A percentile compares a stretch with the other conserved stretches of the same genome.
Conservation (phyloP, 306 rosid species). For the Purshia tridentata region DNA sequence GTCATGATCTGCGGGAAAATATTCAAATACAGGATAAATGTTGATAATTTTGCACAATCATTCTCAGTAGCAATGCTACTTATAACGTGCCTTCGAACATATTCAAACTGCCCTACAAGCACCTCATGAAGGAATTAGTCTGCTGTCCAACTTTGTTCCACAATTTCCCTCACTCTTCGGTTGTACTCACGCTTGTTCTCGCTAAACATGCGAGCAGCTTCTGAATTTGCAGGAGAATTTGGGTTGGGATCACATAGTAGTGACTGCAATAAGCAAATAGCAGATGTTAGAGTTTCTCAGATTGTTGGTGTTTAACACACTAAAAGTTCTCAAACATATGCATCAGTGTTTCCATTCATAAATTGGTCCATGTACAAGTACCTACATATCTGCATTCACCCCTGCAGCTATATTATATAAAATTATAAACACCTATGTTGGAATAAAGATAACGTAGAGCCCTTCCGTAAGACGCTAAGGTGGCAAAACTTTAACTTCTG, state of each 20-base stretch:
- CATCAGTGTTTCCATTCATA: not conserved
- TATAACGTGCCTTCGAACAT: constrained; percentile 32
- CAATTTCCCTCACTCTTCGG: constrained; percentile 78
- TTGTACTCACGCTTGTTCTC: constrained; percentile 95
- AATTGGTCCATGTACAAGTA: not conserved
- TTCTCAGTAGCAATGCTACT: constrained; percentile 32
- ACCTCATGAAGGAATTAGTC: constrained; percentile 40
- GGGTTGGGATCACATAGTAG: constrained; percentile 96
- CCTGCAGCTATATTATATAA: not conserved
- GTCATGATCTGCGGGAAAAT: constrained; percentile 29
- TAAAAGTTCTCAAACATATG: not conserved
- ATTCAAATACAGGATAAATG: constrained; percentile 30
- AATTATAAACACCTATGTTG: too few relatives aligned
- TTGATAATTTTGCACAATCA: constrained; percentile 39
- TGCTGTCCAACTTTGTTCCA: constrained; percentile 98
- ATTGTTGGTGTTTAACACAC: not conserved
- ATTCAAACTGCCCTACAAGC: constrained; percentile 15
- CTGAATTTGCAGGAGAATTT: constrained; percentile 94
- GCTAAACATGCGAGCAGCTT: constrained; percentile 90
- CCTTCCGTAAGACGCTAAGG: not conserved
- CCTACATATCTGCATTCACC: not conserved
- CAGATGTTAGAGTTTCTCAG: not conserved
- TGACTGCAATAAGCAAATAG: constrained; percentile 51
- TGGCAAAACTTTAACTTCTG: not conserved
- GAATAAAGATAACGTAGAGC: not conserved